These are phyloP conservation scores for Ceratocystis cacaofunesta DNA, from an alignment of 2,329 filamentous ascomycete genomes.

Conservation along the genomic window DNA sequence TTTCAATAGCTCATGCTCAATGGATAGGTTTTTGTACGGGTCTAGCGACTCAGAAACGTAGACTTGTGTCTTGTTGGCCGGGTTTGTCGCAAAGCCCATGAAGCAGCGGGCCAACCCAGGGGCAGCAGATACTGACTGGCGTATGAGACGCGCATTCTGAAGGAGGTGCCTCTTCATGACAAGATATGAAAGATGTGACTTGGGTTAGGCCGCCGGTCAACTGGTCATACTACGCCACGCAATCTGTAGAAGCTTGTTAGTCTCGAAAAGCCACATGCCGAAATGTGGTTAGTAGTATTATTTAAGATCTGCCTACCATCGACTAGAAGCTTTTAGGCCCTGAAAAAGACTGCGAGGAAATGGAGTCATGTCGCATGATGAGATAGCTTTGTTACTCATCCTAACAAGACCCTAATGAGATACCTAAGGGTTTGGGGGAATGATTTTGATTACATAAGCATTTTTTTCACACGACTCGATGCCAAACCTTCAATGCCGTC, in stretches of 20 bases:
- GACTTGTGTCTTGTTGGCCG: conserved; percentile 44
- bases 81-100: conserved; percentile 27
- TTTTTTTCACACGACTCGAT: not conserved
- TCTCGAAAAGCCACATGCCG: not conserved
- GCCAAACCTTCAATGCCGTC: not conserved
- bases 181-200: not conserved
- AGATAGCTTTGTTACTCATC: not conserved
- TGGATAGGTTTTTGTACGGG: conserved; percentile 80
- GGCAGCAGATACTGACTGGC: not conserved
- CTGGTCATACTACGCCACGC: not conserved
- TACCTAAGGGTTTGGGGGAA: not conserved
- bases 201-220: not conserved
- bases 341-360: too few species aligned
- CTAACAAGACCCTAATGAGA: not conserved
- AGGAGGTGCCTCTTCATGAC: not conserved
- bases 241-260: not conserved
- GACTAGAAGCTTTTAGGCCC: too few species aligned
- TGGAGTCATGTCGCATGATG: not conserved
- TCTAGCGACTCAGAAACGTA: conserved; percentile 56
- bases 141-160: not conserved
- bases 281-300: not conserved
- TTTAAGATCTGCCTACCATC: not conserved
- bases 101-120: conserved; percentile 20
- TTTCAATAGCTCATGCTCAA: conserved; percentile 80
- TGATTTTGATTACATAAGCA: not conserved